phyloP scores from a whole-genome alignment of 2,329 filamentous ascomycete species.

The Bipolaris gigantea region DNA sequence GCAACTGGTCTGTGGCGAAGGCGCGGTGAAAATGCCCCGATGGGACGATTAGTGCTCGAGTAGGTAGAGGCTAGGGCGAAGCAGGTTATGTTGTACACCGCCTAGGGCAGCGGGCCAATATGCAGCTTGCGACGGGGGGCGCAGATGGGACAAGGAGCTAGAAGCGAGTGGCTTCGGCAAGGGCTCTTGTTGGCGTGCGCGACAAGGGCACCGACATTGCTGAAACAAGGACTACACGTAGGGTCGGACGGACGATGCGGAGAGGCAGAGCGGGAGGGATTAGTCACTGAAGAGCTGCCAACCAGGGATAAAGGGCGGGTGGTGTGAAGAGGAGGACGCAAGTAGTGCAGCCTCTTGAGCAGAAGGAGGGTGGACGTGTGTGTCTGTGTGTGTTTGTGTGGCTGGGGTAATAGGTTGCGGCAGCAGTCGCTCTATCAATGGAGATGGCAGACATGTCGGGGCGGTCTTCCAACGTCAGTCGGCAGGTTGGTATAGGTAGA shows the following conservation, averaged over 20 bases:
- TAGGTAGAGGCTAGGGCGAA: not conserved
- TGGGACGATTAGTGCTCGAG: no score
- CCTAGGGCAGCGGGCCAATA: not conserved
- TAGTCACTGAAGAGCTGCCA: constrained; percentile 12
- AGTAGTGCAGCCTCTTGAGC: not conserved
- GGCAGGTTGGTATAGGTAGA: not conserved
- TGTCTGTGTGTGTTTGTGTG: not conserved
- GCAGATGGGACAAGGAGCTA: constrained; percentile 8
- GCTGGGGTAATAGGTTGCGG: constrained; percentile 3
- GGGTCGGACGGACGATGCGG: constrained; percentile 22
- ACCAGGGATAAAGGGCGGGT: not conserved
- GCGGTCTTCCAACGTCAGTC: constrained; percentile 1
- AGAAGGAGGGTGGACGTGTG: not conserved
- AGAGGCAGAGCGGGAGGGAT: constrained; percentile 18
- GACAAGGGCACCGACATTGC: constrained; percentile 8
- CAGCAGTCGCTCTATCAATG: constrained; percentile 11
- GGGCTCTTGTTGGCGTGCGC: constrained; percentile 20
- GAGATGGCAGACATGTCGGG: not conserved
- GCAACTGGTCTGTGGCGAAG: not conserved
- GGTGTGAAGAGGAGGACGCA: constrained; percentile 8
- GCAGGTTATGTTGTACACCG: constrained; percentile 1
- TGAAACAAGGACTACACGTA: constrained; percentile 14
- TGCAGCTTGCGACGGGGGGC: constrained; percentile 1
- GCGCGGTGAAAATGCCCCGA: not conserved
- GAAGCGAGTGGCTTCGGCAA: constrained; percentile 16